Percentiles rank a stretch among this genome's conserved stretches.
Evolutionary conservation across 768 basidiomycete genomes (phyloP).

Genomic region (Daedaleopsis sinensis): DNA sequence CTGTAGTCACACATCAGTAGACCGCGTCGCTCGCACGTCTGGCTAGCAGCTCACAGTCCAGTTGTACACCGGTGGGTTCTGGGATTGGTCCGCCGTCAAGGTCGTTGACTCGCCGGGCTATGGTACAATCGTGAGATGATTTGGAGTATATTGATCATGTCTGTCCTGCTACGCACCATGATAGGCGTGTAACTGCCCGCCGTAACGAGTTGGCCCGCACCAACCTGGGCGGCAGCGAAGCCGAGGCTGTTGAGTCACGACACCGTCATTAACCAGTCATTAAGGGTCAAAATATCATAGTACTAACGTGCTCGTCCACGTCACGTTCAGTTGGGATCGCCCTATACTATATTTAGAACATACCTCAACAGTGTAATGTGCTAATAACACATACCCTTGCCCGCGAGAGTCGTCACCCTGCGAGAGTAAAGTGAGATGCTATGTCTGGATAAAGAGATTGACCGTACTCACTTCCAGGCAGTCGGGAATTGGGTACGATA

Average conservation of each 20-base stretch:
- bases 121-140: background rate
- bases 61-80: background rate
- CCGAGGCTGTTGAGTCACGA: background rate
- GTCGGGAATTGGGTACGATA: conserved; percentile 6
- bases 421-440: background rate
- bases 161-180: background rate
- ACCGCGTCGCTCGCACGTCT: background rate
- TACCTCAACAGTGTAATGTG: no score
- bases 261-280: background rate
- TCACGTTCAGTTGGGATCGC: conserved; percentile 1
- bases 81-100: background rate
- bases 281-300: background rate
- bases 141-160: background rate
- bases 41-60: background rate
- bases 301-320: conserved; percentile 6
- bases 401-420: conserved; percentile 7
- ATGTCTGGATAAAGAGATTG: background rate
- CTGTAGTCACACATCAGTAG: background rate
- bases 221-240: conserved; percentile 4
- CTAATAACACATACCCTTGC: background rate
- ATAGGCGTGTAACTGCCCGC: conserved; percentile 13
- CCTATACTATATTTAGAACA: background rate
- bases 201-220: background rate
- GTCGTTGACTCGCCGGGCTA: conserved; percentile 7
- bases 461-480: conserved; percentile 10